These are phyloP conservation scores for Penicillium verhagenii DNA, from an alignment of 495 filamentous ascomycete genomes.

Conservation along the genomic window DNA sequence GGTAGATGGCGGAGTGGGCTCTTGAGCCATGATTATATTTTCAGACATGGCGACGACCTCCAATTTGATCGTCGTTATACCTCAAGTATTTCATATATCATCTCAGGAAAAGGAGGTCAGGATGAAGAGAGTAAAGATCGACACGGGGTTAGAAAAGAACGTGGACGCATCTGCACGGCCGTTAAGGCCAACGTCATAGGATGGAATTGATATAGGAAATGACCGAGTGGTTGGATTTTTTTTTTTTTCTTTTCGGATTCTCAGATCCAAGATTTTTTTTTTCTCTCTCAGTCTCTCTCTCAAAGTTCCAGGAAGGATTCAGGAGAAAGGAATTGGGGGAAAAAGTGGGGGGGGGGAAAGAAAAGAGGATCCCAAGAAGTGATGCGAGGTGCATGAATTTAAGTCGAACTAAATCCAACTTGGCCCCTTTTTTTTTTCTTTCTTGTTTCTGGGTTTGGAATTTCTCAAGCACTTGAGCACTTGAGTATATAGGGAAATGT, in stretches of 20 bases:
- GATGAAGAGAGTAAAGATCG: conserved; percentile 25
- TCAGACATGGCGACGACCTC: conserved; percentile 16
- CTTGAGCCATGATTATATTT: conserved; percentile 1
- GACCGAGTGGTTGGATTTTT: conserved; percentile 1
- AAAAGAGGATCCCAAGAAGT: conserved; percentile 14
- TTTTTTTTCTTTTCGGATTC: not conserved
- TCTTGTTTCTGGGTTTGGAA: not conserved
- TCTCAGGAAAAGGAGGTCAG: conserved; percentile 20
- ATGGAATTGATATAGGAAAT: not conserved
- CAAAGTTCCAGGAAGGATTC: conserved; percentile 8
- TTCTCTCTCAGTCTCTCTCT: not conserved
- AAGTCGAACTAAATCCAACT: conserved; percentile 4
- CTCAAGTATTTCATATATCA: not conserved
- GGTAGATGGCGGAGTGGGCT: conserved; percentile 20
- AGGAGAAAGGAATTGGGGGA: not conserved
- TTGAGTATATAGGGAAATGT: not conserved
- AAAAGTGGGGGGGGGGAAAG: conserved; percentile 3
- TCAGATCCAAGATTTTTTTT: conserved; percentile 3
- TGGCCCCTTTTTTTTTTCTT: not conserved
- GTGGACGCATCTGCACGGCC: conserved; percentile 22
- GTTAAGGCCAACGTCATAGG: conserved; percentile 15
- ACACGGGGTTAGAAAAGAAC: conserved; percentile 14
- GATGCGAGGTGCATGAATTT: conserved; percentile 20
- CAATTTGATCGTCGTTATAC: not conserved
- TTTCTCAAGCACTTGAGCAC: not conserved